Evolutionary conservation across 345 rosid species (phyloP).

Genomic region (Cardiospermum halicacabum): DNA sequence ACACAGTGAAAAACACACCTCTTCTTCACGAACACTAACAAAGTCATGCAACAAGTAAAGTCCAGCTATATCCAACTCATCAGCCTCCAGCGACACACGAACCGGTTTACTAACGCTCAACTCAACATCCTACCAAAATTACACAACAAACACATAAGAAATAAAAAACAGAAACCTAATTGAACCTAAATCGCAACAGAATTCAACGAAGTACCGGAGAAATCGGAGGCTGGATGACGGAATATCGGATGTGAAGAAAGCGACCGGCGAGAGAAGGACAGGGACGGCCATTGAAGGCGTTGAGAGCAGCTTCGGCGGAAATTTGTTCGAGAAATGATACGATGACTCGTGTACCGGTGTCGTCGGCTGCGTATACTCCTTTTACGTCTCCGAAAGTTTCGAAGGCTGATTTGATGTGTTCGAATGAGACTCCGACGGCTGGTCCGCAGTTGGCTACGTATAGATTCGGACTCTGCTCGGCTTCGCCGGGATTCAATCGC

Average conservation of each 20-base stretch:
- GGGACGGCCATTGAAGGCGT: constrained; percentile 43
- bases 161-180: neutral
- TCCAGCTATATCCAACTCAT: constrained; percentile 77
- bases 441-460: constrained; percentile 96
- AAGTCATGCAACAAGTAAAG: constrained; percentile 64
- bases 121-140: neutral
- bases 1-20: constrained; percentile 40
- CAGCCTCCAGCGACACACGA: constrained; percentile 48
- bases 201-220: constrained; percentile 32
- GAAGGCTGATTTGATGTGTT: constrained; percentile 51
- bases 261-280: constrained; percentile 68
- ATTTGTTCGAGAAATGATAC: constrained; percentile 44
- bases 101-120: constrained; percentile 34
- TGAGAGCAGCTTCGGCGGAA: constrained; percentile 61
- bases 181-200: too few relatives aligned
- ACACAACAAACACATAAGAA: too few relatives aligned
- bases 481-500: constrained; percentile 40
- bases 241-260: constrained; percentile 64
- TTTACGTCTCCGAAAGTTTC: constrained; percentile 54
- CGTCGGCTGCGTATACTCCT: constrained; percentile 82
- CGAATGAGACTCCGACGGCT: constrained; percentile 63
- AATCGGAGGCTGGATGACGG: constrained; percentile 47
- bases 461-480: constrained; percentile 44
- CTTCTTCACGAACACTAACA: constrained; percentile 56
- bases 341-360: constrained; percentile 79